Evolutionary conservation across 805 yeast species (phyloP).

Genomic region (Lipomyces orientalis): DNA sequence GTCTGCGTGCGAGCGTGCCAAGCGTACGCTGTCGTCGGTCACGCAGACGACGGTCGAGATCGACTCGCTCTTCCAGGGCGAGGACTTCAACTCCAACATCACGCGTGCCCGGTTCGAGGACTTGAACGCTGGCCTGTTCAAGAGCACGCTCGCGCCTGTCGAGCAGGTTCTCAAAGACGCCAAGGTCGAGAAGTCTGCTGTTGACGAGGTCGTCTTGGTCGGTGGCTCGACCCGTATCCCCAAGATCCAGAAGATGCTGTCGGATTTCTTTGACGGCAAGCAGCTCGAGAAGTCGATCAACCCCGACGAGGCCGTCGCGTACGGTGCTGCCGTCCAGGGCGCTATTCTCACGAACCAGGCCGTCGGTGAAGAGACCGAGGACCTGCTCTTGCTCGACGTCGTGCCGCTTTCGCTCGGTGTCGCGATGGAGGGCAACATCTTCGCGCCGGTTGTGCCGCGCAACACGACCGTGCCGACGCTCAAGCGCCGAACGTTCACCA

Average conservation of each 20-base stretch:
- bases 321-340: conserved; percentile 99
- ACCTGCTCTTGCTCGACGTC: conserved; percentile 93
- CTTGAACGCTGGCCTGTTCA: conserved; percentile 89
- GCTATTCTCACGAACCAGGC: conserved; percentile 95
- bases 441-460: conserved; percentile 99
- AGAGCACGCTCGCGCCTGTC: conserved; percentile 92
- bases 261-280: conserved; percentile 96
- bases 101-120: conserved; percentile 99
- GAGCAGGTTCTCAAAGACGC: conserved; percentile 95
- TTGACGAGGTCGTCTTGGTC: conserved; percentile 93
- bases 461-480: conserved; percentile 99
- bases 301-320: conserved; percentile 99
- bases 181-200: conserved; percentile 78
- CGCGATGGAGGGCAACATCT: conserved; percentile 99
- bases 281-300: conserved; percentile 94
- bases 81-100: conserved; percentile 89
- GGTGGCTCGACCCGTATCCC: conserved; percentile 99
- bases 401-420: conserved; percentile 99
- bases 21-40: conserved; percentile 96
- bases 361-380: conserved; percentile 90
- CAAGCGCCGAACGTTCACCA: conserved; percentile 98
- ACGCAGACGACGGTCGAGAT: conserved; percentile 96
- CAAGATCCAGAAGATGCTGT: conserved; percentile 91
- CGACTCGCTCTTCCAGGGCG: conserved; percentile 94
- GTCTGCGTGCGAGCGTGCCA: conserved; percentile 99